phyloP scores from a whole-genome alignment of 2,329 filamentous ascomycete genomes.

The Aureobasidium sp. region DNA sequence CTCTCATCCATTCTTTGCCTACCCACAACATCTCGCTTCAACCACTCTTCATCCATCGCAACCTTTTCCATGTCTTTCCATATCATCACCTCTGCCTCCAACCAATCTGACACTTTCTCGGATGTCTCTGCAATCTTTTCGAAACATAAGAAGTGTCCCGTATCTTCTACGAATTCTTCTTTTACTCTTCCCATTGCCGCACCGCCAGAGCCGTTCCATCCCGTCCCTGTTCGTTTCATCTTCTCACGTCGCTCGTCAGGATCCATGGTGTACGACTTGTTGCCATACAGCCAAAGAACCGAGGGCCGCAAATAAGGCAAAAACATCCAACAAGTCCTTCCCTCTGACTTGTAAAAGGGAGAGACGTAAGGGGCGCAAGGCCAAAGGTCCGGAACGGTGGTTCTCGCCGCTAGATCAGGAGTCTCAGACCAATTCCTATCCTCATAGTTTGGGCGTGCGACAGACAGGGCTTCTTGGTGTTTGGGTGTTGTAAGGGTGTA shows the following conservation, averaged over 20 bases:
- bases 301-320: slow-evolving; percentile 55
- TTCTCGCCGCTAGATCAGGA: slow-evolving; percentile 26
- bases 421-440: slow-evolving; percentile 17
- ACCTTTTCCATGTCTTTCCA: slow-evolving; percentile 25
- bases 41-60: neutral
- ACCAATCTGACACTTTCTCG: slow-evolving; percentile 32
- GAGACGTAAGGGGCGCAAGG: slow-evolving; percentile 28
- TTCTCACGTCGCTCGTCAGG: slow-evolving; percentile 47
- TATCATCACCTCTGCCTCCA: slow-evolving; percentile 24
- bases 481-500: slow-evolving; percentile 75
- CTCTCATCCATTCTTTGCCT: neutral
- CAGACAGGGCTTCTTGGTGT: slow-evolving; percentile 79
- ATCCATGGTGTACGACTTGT: slow-evolving; percentile 46
- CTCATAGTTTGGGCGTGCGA: slow-evolving; percentile 51
- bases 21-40: neutral
- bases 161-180: slow-evolving; percentile 52
- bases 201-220: slow-evolving; percentile 61
- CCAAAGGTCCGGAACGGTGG: slow-evolving; percentile 36
- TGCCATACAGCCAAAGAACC: slow-evolving; percentile 62
- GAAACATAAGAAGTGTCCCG: slow-evolving; percentile 77
- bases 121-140: slow-evolving; percentile 63
- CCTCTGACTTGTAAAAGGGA: slow-evolving; percentile 61
- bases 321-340: slow-evolving; percentile 44
- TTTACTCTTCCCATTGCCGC: slow-evolving; percentile 56
- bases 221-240: slow-evolving; percentile 53